Conservation (phyloP, 495 filamentous ascomycete genomes). For the Talaromyces ruber region DNA sequence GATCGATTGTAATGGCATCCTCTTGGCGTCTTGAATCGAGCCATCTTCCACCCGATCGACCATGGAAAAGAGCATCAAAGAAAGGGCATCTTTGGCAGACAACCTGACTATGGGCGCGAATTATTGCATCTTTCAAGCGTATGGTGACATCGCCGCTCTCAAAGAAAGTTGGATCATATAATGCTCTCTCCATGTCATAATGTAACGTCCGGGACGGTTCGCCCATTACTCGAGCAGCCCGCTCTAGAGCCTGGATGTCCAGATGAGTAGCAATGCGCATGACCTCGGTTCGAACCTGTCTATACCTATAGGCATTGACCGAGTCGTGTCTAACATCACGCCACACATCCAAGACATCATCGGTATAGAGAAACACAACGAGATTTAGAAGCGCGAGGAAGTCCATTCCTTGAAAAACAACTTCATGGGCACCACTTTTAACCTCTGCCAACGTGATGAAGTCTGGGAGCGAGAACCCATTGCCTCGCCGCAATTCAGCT, state of each 20-base stretch:
- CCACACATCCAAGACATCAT: conserved; percentile 78
- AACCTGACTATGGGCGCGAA: conserved; percentile 65
- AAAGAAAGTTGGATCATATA: conserved; percentile 60
- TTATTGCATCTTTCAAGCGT: conserved; percentile 58
- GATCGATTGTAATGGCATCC: conserved; percentile 62
- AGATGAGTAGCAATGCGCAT: conserved; percentile 69
- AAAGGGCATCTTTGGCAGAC: conserved; percentile 84
- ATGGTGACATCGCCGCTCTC: conserved; percentile 67
- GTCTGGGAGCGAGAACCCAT: conserved; percentile 45
- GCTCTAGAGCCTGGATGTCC: conserved; percentile 59
- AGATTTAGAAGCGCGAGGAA: conserved; percentile 70
- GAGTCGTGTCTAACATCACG: conserved; percentile 55
- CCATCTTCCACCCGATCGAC: conserved; percentile 78
- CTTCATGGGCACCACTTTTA: conserved; percentile 35
- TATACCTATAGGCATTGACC: conserved; percentile 57
- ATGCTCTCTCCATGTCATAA: conserved; percentile 56
- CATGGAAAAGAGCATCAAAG: conserved; percentile 82
- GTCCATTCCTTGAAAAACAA: conserved; percentile 61
- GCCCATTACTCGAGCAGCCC: conserved; percentile 64
- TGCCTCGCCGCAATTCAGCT: conserved; percentile 33
- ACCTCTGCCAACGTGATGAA: conserved; percentile 49
- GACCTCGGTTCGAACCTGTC: conserved; percentile 70
- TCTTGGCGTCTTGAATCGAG: conserved; percentile 55
- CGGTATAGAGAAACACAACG: conserved; percentile 71
- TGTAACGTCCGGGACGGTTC: conserved; percentile 54